Evolutionary conservation across 129 eudicot species (phyloP).

Genomic region (Flaveria trinervia): DNA sequence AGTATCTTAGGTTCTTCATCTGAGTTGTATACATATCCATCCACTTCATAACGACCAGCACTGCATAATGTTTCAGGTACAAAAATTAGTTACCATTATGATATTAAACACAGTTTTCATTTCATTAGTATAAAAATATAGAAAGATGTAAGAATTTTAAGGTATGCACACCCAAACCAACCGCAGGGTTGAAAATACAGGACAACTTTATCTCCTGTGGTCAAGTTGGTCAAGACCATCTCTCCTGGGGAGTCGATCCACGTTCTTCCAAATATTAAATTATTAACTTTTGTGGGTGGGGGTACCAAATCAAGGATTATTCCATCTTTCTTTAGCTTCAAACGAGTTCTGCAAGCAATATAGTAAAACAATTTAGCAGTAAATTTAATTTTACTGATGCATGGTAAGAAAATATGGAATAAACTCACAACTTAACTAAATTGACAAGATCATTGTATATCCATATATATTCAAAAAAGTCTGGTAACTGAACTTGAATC

Average conservation of each 20-base stretch:
- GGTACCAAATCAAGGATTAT: slow-evolving; percentile 82
- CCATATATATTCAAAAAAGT: neutral
- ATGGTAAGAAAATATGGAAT: neutral
- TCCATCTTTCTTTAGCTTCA: slow-evolving; percentile 77
- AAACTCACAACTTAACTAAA: neutral
- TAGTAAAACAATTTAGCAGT: neutral
- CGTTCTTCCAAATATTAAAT: slow-evolving; percentile 90
- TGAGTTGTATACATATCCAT: slow-evolving; percentile 89
- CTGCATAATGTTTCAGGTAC: slow-evolving; percentile 42
- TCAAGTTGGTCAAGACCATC: slow-evolving; percentile 81
- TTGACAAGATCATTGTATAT: neutral
- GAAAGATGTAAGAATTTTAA: neutral
- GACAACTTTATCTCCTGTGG: slow-evolving; percentile 94
- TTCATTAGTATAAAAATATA: neutral
- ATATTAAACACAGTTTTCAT: neutral
- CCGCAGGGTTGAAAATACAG: slow-evolving; percentile 95
- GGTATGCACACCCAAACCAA: slow-evolving; percentile 76
- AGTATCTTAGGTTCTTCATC: slow-evolving; percentile 88
- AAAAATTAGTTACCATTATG: neutral
- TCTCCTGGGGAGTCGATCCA: slow-evolving; percentile 99
- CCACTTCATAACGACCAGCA: slow-evolving; percentile 92
- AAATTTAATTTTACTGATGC: neutral
- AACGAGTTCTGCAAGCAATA: slow-evolving; percentile 60
- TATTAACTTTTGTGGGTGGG: slow-evolving; percentile 89
- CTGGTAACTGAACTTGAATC: neutral